A percentile compares a stretch with the other conserved stretches of the same genome.
These are phyloP conservation scores for Kwoniella botswanensis DNA, from an alignment of 768 basidiomycete genomes.

Conservation along the genomic window DNA sequence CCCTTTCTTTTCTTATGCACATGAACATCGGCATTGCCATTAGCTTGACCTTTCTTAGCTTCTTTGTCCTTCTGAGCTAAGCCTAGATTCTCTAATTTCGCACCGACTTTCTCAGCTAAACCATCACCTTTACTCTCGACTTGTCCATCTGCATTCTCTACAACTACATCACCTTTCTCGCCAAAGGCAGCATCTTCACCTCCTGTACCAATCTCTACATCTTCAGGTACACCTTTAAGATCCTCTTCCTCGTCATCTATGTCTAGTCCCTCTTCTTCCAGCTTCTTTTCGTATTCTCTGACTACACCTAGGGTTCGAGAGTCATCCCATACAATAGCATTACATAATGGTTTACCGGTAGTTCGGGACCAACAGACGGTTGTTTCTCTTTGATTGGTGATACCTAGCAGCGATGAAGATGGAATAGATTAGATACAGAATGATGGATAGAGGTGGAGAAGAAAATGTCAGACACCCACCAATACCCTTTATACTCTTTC, in stretches of 20 bases:
- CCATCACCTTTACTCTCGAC: conserved; percentile 24
- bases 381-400: conserved; percentile 98
- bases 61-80: conserved; percentile 29
- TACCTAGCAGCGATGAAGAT: conserved; percentile 63
- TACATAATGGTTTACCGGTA: conserved; percentile 85
- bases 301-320: conserved; percentile 87
- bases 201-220: conserved; percentile 55
- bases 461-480: conserved; percentile 64
- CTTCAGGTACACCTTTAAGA: conserved; percentile 56
- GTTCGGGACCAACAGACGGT: conserved; percentile 88
- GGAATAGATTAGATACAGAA: not conserved
- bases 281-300: conserved; percentile 74
- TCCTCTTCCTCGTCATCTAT: conserved; percentile 71
- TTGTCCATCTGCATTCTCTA: not conserved
- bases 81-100: conserved; percentile 43
- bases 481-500: conserved; percentile 84
- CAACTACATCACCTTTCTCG: conserved; percentile 41
- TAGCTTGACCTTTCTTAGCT: not conserved
- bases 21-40: conserved; percentile 32
- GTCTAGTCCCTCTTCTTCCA: conserved; percentile 76
- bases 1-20: conserved; percentile 45
- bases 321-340: conserved; percentile 87
- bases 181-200: conserved; percentile 46
- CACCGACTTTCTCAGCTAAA: conserved; percentile 24
- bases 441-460: conserved; percentile 3